phyloP scores from a whole-genome alignment of 345 rosid species.

The Schrenkiella parvula region DNA sequence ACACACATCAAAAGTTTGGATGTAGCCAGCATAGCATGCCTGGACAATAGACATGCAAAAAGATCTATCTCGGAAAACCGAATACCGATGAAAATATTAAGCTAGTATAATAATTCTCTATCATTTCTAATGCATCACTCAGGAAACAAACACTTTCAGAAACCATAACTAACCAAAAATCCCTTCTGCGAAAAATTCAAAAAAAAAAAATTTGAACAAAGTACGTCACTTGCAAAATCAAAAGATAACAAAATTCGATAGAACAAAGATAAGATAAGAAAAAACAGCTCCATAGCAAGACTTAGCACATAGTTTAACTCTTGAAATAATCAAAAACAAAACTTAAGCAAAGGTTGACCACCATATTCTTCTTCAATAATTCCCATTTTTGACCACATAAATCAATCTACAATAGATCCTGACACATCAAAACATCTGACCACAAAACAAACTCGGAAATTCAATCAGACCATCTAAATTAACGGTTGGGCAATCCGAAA shows the following conservation, averaged over 20 bases:
- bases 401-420: conserved; percentile 3
- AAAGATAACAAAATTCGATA: background rate
- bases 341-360: background rate
- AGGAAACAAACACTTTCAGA: background rate
- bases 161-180: background rate
- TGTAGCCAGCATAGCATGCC: background rate
- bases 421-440: background rate
- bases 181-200: background rate
- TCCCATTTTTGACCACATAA: background rate
- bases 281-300: background rate
- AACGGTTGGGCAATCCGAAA: background rate
- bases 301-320: background rate
- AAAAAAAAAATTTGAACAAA: background rate
- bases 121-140: background rate
- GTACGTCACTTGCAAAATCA: background rate
- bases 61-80: background rate
- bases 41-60: background rate
- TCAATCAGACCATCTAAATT: background rate
- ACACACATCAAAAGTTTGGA: background rate
- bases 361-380: background rate
- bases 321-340: conserved; percentile 8
- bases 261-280: background rate
- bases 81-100: background rate
- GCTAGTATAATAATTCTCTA: background rate
- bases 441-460: background rate